Base-by-base conservation (phyloP, 2,329 filamentous ascomycete genomes). In the Geosmithia morbida region DNA sequence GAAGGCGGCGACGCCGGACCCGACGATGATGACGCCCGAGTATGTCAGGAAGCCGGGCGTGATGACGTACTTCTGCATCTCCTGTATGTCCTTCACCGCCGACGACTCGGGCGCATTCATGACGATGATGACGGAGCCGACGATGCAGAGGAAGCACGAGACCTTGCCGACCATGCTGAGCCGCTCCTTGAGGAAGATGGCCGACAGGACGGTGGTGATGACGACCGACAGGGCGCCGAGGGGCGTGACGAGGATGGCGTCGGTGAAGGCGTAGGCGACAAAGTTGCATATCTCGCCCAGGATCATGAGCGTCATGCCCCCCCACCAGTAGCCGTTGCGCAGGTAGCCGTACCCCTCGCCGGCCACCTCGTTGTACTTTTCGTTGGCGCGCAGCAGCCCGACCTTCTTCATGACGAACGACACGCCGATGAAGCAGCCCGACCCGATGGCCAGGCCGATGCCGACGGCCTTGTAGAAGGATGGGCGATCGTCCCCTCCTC, bases 331-430 rank as follows among this genome's bases (percentile, higher is more conserved):
- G 18, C 72, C 72, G 59, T 97, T 97, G 69, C 94, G 95, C 56
- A 98, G 78, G 62, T 97, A 98, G 51, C 90, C 89, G 63, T 97
- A 97, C 48, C 92, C 92, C 65, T 97, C 90, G 50, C 92, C 92
- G 1, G 92, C 89, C 54, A 86, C 87, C 66, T 97, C 88, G 51
- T 94, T 85, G 70, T 97, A 97, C 64, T 97, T 97, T 56, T 86
- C 81, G 65, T 97, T 98, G 46, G 92, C 90, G 62, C 81, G 88
- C 51, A 98, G 72, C 55, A 98, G 67, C 4, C 92, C 92, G 50
- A 86, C 74, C 68, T 98, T 98, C 67, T 97, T 97, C 59, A 98
- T 68, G 26, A 97, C 89, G 62, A 97, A 98, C 0, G 90, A 97
- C 14, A 84, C 75, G 48, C 92, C 92, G 59, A 98, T 98, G 62